phyloP scores from a whole-genome alignment of 192 early-diverging fungal genomes.

The Phycomyces blakesleeanus region DNA sequence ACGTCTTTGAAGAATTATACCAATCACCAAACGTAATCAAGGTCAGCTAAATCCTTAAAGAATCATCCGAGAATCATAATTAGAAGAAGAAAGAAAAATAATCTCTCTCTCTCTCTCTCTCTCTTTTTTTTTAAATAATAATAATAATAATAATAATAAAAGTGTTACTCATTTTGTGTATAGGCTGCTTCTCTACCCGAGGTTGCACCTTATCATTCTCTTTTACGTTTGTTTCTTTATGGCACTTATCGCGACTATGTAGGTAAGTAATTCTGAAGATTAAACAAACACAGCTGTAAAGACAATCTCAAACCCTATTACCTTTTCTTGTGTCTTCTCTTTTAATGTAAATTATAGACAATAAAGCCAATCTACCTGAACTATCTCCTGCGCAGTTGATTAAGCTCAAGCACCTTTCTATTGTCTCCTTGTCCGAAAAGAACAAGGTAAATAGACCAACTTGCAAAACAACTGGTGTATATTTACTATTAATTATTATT shows the following conservation, averaged over 20 bases:
- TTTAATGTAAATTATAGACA: slow-evolving; percentile 40
- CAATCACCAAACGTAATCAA: slow-evolving; percentile 66
- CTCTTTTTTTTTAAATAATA: no score
- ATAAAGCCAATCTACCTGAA: slow-evolving; percentile 42
- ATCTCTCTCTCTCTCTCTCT: no score
- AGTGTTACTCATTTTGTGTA: slow-evolving; percentile 3
- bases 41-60: slow-evolving; percentile 31
- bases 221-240: slow-evolving; percentile 77
- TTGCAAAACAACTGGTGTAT: no score
- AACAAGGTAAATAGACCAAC: slow-evolving; percentile 45
- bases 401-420: slow-evolving; percentile 72
- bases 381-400: slow-evolving; percentile 44
- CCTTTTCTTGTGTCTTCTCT: neutral
- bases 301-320: neutral
- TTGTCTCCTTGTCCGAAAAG: slow-evolving; percentile 68
- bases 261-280: slow-evolving; percentile 42
- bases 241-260: slow-evolving; percentile 77
- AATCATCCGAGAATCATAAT: no score
- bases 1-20: slow-evolving; percentile 76
- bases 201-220: slow-evolving; percentile 42
- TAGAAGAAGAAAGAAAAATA: neutral
- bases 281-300: neutral
- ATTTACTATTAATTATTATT: no score
- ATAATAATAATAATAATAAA: no score
- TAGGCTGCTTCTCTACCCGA: slow-evolving; percentile 50